Evolutionary conservation across 2,329 filamentous ascomycete species (phyloP).

Genomic region (Penicillium hordei): DNA sequence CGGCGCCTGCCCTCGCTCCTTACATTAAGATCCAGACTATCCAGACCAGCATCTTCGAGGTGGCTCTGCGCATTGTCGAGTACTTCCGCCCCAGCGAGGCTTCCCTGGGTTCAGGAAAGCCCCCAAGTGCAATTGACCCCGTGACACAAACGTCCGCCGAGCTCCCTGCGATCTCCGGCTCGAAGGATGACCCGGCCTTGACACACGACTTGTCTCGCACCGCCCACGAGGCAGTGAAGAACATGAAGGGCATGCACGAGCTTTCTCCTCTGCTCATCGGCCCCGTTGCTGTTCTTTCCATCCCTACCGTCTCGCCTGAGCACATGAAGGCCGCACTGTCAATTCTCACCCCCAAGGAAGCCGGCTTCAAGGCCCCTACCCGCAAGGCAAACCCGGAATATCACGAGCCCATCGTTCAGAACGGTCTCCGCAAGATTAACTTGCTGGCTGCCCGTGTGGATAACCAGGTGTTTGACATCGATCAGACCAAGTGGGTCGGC

Average conservation of each 20-base stretch:
- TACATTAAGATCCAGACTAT: constrained; percentile 77
- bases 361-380: constrained; percentile 74
- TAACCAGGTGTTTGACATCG: constrained; percentile 75
- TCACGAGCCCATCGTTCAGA: constrained; percentile 76
- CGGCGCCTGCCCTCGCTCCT: constrained; percentile 51
- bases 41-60: constrained; percentile 83
- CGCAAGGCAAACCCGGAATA: constrained; percentile 75
- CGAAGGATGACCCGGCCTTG: constrained; percentile 42
- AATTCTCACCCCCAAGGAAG: constrained; percentile 70
- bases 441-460: constrained; percentile 85
- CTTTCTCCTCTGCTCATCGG: constrained; percentile 78
- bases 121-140: constrained; percentile 28
- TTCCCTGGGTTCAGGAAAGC: constrained; percentile 20
- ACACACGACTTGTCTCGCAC: constrained; percentile 61
- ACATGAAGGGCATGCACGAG: constrained; percentile 56
- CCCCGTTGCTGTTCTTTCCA: constrained; percentile 74
- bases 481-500: constrained; percentile 69
- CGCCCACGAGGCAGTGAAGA: constrained; percentile 53
- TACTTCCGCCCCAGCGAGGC: constrained; percentile 64
- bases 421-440: constrained; percentile 80
- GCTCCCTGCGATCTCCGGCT: constrained; percentile 28
- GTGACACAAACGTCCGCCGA: constrained; percentile 36
- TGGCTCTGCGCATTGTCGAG: constrained; percentile 81
- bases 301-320: constrained; percentile 79
- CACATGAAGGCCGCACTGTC: constrained; percentile 80